Evolutionary conservation across 176 grass and related monocot species (phyloP).

Genomic region (Panicum miliaceum): DNA sequence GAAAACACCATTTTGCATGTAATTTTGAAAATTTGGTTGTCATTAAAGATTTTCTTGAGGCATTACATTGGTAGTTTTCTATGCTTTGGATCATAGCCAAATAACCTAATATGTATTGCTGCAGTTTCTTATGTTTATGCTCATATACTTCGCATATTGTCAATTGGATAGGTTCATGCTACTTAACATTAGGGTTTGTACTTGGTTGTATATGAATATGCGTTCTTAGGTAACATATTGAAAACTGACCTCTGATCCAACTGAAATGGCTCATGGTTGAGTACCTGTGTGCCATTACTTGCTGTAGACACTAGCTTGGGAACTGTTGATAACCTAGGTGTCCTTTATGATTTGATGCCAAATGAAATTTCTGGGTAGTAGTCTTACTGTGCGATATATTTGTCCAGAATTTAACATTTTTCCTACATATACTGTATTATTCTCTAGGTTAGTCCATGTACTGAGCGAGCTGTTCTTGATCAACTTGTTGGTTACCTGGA

Average conservation of each 20-base stretch:
- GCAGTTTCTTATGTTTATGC: not conserved
- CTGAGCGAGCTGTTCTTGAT: conserved; percentile 93
- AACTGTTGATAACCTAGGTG: not conserved
- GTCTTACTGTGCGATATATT: not conserved
- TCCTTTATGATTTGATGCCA: conserved; percentile 15
- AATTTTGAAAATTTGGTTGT: not conserved
- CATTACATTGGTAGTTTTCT: not conserved
- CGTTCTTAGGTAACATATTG: not conserved
- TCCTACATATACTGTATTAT: conserved; percentile 13
- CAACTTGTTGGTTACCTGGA: conserved; percentile 88
- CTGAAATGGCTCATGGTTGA: conserved; percentile 26
- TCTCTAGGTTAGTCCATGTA: conserved; percentile 81
- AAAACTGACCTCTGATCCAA: conserved; percentile 2
- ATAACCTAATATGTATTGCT: not conserved
- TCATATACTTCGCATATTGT: no score
- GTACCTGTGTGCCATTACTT: not conserved
- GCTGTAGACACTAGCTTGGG: not conserved
- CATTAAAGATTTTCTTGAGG: conserved; percentile 6
- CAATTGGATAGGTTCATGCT: conserved; percentile 10
- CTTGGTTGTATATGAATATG: not conserved
- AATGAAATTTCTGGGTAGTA: conserved; percentile 2
- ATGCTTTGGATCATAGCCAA: conserved; percentile 21
- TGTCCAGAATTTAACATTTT: conserved; percentile 30
- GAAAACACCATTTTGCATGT: not conserved
- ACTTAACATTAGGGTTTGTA: not conserved